These are phyloP conservation scores for Lactifluus volemus DNA, from an alignment of 768 basidiomycete genomes.

Conservation along the genomic window DNA sequence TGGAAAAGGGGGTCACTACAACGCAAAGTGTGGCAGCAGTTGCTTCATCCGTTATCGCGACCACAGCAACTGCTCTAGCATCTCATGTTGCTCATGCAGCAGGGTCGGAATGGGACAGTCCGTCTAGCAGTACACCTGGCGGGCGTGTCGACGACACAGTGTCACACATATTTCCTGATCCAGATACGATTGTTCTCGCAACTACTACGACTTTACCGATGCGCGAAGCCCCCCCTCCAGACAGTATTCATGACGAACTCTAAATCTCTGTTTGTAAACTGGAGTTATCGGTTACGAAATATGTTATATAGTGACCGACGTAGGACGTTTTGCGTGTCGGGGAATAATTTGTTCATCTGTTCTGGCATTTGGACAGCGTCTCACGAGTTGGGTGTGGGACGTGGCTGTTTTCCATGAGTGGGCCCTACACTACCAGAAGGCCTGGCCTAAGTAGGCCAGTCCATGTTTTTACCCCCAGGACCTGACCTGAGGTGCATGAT, in stretches of 20 bases:
- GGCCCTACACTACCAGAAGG: no score
- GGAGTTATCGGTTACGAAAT: background rate
- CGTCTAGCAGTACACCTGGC: background rate
- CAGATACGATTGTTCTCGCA: background rate
- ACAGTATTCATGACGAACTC: slow-evolving; percentile 9
- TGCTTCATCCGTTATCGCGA: background rate
- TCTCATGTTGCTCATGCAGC: background rate
- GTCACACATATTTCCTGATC: background rate
- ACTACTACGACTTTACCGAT: background rate
- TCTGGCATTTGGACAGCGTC: no score
- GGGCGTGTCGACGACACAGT: background rate
- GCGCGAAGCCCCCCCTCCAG: background rate
- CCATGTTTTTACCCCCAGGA: no score
- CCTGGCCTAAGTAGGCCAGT: no score
- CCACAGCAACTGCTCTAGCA: background rate
- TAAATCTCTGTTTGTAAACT: background rate
- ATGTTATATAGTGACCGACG: background rate
- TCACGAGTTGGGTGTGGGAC: no score
- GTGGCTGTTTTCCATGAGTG: no score
- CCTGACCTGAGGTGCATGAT: no score
- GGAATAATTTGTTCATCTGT: no score
- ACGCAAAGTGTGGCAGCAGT: background rate
- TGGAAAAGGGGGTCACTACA: background rate
- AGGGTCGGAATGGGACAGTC: background rate
- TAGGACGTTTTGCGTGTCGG: no score